Evolutionary conservation across 1,284 basidiomycete genomes (phyloP).

Genomic region (Ganoderma multipileum): DNA sequence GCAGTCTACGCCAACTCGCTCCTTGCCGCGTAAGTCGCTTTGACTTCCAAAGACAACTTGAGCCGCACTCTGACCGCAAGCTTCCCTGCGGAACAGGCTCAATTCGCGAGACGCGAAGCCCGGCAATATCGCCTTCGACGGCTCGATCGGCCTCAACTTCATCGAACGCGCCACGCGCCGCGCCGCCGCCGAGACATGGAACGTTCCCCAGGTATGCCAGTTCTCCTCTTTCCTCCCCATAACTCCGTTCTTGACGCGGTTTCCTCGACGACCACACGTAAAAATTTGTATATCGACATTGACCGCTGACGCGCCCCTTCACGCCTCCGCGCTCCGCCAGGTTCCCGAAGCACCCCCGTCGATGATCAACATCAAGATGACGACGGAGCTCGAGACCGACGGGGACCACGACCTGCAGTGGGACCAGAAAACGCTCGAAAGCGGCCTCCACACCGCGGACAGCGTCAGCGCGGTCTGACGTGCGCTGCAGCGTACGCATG

Average conservation of each 20-base stretch:
- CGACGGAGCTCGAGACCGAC: conserved; percentile 8
- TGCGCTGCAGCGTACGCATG: too few species aligned
- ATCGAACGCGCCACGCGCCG: conserved; percentile 6
- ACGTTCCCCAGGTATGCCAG: background rate
- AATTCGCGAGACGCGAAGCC: background rate
- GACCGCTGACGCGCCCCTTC: background rate
- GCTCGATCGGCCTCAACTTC: conserved; percentile 7
- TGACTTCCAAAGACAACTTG: background rate
- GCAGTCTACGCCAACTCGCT: conserved; percentile 7
- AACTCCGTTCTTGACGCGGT: background rate
- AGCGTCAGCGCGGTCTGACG: background rate
- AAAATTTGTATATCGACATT: background rate
- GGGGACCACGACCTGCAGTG: background rate
- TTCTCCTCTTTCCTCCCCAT: too few species aligned
- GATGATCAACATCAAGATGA: conserved; percentile 11
- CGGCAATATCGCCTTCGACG: conserved; percentile 6
- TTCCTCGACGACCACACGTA: background rate
- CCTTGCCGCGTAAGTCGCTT: background rate
- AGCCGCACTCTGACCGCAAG: background rate
- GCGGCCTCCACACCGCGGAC: background rate
- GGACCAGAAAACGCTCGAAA: conserved; percentile 4
- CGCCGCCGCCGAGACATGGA: conserved; percentile 8
- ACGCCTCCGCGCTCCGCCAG: background rate
- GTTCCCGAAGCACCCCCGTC: background rate
- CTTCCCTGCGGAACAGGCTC: background rate